A percentile compares a stretch with the other conserved stretches of the same genome.
Conservation (phyloP, 2,329 filamentous ascomycete genomes). For the Orbilia quercus region DNA sequence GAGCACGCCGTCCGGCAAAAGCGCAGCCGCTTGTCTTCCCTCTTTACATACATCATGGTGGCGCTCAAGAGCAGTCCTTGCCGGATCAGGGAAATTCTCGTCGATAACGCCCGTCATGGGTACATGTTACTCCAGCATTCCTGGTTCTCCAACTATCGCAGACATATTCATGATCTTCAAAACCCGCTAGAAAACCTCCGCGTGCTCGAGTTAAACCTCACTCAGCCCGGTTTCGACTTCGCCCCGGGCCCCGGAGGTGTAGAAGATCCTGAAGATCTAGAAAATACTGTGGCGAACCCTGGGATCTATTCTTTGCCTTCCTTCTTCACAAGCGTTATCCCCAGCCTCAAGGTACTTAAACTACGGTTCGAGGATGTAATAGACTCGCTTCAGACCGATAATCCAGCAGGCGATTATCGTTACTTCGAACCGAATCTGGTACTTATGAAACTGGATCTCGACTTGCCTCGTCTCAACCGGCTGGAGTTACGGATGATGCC, state of each 20-base stretch:
- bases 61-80: conserved; percentile 41
- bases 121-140: conserved; percentile 36
- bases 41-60: conserved; percentile 36
- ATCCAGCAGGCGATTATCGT: conserved; percentile 1
- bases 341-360: conserved; percentile 35
- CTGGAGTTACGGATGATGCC: conserved; percentile 37
- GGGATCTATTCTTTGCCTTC: conserved; percentile 14
- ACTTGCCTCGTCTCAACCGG: conserved; percentile 26
- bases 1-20: conserved; percentile 34
- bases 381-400: neutral
- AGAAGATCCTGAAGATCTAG: neutral
- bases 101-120: conserved; percentile 12
- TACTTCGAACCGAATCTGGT: conserved; percentile 31
- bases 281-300: neutral
- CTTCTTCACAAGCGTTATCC: conserved; percentile 29
- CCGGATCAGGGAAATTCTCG: conserved; percentile 35
- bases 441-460: conserved; percentile 33
- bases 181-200: conserved; percentile 23
- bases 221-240: conserved; percentile 17
- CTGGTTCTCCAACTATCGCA: conserved; percentile 30
- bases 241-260: neutral
- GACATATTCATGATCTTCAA: conserved; percentile 26
- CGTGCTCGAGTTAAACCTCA: conserved; percentile 38
- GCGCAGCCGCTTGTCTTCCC: conserved; percentile 20
- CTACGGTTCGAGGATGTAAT: conserved; percentile 29